Evolutionary conservation across 2,329 filamentous ascomycete genomes (phyloP), one percentile per base, ranked within the genome.

Genomic region (Ascosphaera pollenicola): DNA sequence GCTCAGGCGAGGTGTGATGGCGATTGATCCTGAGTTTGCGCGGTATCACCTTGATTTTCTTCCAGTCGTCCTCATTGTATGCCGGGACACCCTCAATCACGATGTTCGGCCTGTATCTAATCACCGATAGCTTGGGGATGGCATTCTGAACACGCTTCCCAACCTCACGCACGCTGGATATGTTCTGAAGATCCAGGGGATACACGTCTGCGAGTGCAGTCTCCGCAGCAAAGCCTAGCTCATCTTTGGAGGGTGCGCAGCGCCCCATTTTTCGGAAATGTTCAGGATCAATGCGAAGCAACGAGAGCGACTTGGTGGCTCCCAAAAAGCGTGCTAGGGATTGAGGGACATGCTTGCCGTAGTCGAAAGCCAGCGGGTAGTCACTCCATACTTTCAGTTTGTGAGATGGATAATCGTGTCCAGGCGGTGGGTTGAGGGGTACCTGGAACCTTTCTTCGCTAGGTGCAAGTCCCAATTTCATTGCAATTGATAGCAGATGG

Each of bases 171-270:
- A 72, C 59, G 32, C 66, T 70, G 13, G 67, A 58, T 13, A 74
- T 50, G 36, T 63, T 69, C 36, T 73, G 52, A 3, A 74, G 55
- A 39, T 72, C 65, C 3, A 74, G 52, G 0, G 70, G 69, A 43
- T 74, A 74, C 2, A 69, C 65, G 46, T 75, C 70, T 31, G 64
- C 62, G 50, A 73, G 72, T 28, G 63, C 66, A 2, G 70, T 65
- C 35, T 57, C 50, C 5, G 66, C 59, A 40, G 69, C 62, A 47
- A 69, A 70, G 2, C 66, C 66, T 1, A 71, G 53, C 2, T 61
- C 52, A 32, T 60, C 54, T 44, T 65, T 63, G 34, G 57, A 56
- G 0, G 70, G 70, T 2, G 69, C 68, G 45, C 61, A 64, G 42
- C 68, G 63, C 45, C 59, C 62, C 28, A 75, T 64, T 39, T 65